Base-by-base conservation (phyloP, 768 basidiomycete species). In the Mycena maculata region DNA sequence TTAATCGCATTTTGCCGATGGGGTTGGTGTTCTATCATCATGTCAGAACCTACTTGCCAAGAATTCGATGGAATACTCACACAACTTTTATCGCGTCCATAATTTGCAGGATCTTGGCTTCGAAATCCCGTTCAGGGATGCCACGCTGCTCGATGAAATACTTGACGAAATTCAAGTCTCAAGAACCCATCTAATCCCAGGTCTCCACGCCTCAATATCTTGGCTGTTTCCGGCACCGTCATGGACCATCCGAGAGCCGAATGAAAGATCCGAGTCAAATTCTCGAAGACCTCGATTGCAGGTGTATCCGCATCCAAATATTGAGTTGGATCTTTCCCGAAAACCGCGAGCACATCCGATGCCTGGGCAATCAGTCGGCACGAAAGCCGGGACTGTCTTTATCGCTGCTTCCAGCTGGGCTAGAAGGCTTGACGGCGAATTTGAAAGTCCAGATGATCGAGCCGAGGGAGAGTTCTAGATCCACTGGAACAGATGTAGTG, bases 131-230 rank as follows among this genome's bases (percentile, higher is more conserved):
- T 36, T 60, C 59, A 4, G 33, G 59, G 15, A 60, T 48, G 18
- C 59, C 59, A 36, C 59, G 59, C 47, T 60, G 16, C 25, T 49
- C 11, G 1, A 60, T 30, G 20, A 60, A 60, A 16, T 60, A 60
- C 0, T 1, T 3, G 25, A 60, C 7, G 16, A 50, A 50, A 10
- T 25, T n/a, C n/a, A n/a, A n/a, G n/a, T n/a, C n/a, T 1, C 9
- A 49, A 20, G 27, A 60, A 27, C 8, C 59, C 59, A 22, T 60
- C 59, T 13, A 60, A 16, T 0, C 59, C 59, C 23, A 38, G 8
- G 2, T 11, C 3, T 12, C 59, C 59, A 18, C 59, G 47, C n/a
- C 47, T 36, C 59, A 60, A 39, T 3, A 60, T 18, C 41, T 20
- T 11, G 0, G 59, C 45, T 0, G 59, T 60, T 25, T 60, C 47